These are phyloP conservation scores for Setomelanomma holmii DNA, from an alignment of 2,329 filamentous ascomycete species.

Conservation along the genomic window DNA sequence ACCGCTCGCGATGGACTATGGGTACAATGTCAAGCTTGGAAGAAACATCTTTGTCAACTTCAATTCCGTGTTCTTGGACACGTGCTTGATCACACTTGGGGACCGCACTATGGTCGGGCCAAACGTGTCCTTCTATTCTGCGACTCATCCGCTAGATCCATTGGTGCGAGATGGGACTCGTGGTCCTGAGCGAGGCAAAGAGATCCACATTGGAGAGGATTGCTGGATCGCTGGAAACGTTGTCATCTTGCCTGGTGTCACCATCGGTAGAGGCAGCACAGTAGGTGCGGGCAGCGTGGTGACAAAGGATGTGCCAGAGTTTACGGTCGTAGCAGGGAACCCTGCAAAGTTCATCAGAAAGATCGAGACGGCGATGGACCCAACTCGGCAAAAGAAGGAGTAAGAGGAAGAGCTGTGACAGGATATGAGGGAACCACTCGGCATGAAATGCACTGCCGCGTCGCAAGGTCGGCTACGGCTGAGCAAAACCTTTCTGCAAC, in stretches of 20 bases:
- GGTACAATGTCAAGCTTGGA: slow-evolving; percentile 75
- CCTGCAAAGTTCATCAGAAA: slow-evolving; percentile 68
- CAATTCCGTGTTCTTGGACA: slow-evolving; percentile 79
- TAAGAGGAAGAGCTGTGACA: not conserved
- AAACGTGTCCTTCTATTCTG: slow-evolving; percentile 77
- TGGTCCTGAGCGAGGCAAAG: slow-evolving; percentile 76
- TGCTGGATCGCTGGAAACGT: slow-evolving; percentile 59
- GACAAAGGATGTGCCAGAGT: slow-evolving; percentile 75
- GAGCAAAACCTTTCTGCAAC: no score
- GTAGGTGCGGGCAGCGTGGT: slow-evolving; percentile 86
- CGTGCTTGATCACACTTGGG: slow-evolving; percentile 75
- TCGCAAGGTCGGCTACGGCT: no score
- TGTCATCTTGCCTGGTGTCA: slow-evolving; percentile 75
- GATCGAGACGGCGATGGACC: slow-evolving; percentile 45
- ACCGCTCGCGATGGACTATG: slow-evolving; percentile 78
- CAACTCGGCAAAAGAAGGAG: slow-evolving; percentile 20
- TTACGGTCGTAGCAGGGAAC: slow-evolving; percentile 70
- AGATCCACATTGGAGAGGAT: slow-evolving; percentile 79
- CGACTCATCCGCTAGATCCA: slow-evolving; percentile 79
- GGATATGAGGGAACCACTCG: no score
- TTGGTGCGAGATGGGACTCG: slow-evolving; percentile 73
- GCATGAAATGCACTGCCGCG: no score
- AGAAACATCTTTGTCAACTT: slow-evolving; percentile 77
- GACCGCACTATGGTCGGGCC: slow-evolving; percentile 80
- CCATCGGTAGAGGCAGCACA: slow-evolving; percentile 74